Conservation (phyloP, 192 early-diverging fungal species). For the Gamsiella multidivaricata region DNA sequence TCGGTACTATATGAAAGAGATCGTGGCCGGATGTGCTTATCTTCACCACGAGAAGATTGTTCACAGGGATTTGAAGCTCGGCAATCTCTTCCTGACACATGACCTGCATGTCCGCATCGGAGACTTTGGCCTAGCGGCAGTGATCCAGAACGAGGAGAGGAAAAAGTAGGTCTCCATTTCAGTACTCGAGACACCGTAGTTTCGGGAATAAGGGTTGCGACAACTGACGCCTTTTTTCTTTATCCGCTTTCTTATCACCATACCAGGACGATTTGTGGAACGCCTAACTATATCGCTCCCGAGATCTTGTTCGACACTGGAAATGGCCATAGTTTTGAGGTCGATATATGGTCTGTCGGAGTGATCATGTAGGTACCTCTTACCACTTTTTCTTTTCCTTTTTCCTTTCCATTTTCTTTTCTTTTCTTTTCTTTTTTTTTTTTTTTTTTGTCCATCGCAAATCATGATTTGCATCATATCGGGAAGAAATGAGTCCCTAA, state of each 20-base stretch:
- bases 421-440: too few species aligned
- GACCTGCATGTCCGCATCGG: constrained; percentile 91
- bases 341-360: constrained; percentile 95
- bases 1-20: constrained; percentile 86
- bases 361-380: constrained; percentile 77
- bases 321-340: constrained; percentile 91
- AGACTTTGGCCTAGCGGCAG: constrained; percentile 95
- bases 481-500: too few species aligned
- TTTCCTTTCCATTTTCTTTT: too few species aligned
- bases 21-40: constrained; percentile 82
- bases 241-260: background rate
- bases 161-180: constrained; percentile 88
- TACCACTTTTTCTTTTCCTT: too few species aligned
- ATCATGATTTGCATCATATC: too few species aligned
- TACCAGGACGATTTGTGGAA: constrained; percentile 90
- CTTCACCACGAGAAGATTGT: constrained; percentile 85
- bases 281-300: constrained; percentile 97
- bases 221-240: background rate
- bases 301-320: constrained; percentile 86
- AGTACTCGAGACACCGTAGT: background rate
- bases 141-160: constrained; percentile 83
- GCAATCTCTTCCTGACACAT: constrained; percentile 88
- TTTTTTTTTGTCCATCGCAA: too few species aligned
- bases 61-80: constrained; percentile 96
- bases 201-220: background rate